Base-by-base conservation (phyloP, 2,329 filamentous ascomycete genomes). In the Sclerotinia subarctica region DNA sequence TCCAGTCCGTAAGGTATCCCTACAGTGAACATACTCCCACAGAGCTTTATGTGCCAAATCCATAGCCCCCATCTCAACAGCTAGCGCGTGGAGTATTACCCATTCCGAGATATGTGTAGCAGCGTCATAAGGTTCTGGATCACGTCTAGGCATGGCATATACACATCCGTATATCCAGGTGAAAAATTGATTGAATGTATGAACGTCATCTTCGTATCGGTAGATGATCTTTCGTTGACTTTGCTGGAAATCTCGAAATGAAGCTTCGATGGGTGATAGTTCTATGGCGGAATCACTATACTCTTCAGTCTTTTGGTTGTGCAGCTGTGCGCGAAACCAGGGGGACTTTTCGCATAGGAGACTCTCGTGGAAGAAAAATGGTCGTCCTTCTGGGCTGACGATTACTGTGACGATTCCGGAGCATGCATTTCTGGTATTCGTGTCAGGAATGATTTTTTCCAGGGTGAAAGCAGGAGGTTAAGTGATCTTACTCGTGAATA, bases 151-250 rank as follows among this genome's bases (percentile, higher is more conserved):
- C 10, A 66, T 32, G 0, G 19, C 24, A 13, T 46, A 11, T 2
- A 4, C 8, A 4, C n/a, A 26, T 2, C 53, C 67, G 26, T 59
- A 51, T 3, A 68, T 46, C 60, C 62, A 66, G 24, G 2, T 38
- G 19, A 52, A 52, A 13, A 68, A 53, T 35, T 68, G 59, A 17
- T 66, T 56, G 47, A 66, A 68, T 15, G 62, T 54, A 52, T 65
- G 51, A 3, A 47, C 13, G 1, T 66, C 35, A 15, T 68, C 62
- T 17, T 65, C 29, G 11, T 19, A 56, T 5, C 60, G 62, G 11
- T 24, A 53, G 1, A 66, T 54, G 5, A 35, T 10, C 21, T 44
- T 59, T 13, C 46, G 11, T 24, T 52, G 63, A 42, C 10, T 26
- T 24, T 66, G n/a, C 10, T 51, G 53, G 11, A 54, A 59, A 15